Base-by-base conservation (phyloP, 108 stramenopile genomes). In the Epipyxis sp. region DNA sequence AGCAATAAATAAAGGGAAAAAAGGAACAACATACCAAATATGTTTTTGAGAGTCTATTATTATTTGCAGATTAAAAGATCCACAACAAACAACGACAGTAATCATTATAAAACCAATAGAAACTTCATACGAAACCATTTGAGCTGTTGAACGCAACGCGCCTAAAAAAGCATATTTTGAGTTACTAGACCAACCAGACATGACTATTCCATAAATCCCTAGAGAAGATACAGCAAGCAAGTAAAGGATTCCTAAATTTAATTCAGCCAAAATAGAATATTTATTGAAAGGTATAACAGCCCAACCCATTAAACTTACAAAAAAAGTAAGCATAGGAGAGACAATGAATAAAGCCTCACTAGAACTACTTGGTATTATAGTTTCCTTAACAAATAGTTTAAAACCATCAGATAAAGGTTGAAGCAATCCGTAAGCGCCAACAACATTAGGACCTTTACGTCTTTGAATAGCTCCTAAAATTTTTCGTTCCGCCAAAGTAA, bases 111-210 rank as follows among this genome's bases (percentile, higher is more conserved):
- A 83, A 1, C 83, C 83, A 43, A 83, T 83, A 1, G 79, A 83
- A 43, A 83, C 69, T 77, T 83, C 83, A 80, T 83, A 83, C 62
- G 83, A 83, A 0, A 83, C 80, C 76, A 83, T 83, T 45, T 83
- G 83, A 6, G 83, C 77, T 1, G 83, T 78, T 78, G 32, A 78
- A 27, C 61, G 61, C 20, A 65, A 32, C 20, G 42, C 54, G 20
- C 68, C 78, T 65, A 78, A 40, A 78, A 69, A 69, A 34, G 54
- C 35, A 78, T 69, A 78, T 10, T 44, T 44, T 34, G 62, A 41
- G 34, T 78, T 69, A 44, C 42, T 69, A 6, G 61, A 67, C 43
- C 78, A 69, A 44, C 78, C 61, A 43, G 69, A 40, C 37, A 79
- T 69, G 20, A 46, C 10, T 42, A 69, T 42, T 69, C 44, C 61